These are phyloP conservation scores for Diphasiastrum complanatum DNA, from an alignment of 83 land plant species.

Conservation along the genomic window DNA sequence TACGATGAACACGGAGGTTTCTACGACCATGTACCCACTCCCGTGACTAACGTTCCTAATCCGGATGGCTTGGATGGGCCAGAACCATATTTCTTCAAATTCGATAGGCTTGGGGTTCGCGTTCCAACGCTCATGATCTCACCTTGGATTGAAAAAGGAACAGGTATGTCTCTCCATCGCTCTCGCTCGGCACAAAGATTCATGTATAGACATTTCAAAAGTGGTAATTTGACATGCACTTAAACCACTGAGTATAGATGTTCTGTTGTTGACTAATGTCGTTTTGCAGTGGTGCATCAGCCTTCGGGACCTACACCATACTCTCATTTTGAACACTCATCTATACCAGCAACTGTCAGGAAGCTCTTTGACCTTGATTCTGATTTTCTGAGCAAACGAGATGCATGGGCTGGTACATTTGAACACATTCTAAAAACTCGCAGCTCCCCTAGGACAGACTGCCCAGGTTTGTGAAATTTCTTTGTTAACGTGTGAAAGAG, in stretches of 20 bases:
- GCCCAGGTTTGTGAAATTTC: conserved; percentile 55
- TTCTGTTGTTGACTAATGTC: too few relatives aligned
- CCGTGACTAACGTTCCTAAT: conserved; percentile 48
- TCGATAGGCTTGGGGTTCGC: conserved; percentile 73
- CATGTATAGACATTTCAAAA: too few relatives aligned
- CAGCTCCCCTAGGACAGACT: conserved; percentile 57
- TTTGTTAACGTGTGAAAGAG: too few relatives aligned
- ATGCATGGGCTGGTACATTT: conserved; percentile 91
- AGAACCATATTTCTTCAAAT: conserved; percentile 45
- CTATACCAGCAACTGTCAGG: conserved; percentile 79
- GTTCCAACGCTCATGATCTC: conserved; percentile 79
- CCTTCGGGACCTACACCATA: conserved; percentile 42
- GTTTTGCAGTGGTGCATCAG: conserved; percentile 49
- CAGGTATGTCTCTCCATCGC: conserved; percentile 48
- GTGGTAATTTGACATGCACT: too few relatives aligned
- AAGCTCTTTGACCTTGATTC: conserved; percentile 69
- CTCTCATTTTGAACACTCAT: conserved; percentile 87
- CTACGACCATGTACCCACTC: conserved; percentile 77
- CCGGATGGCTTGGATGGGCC: conserved; percentile 72
- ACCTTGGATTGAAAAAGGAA: conserved; percentile 82
- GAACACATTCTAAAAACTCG: conserved; percentile 40
- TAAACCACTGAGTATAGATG: too few relatives aligned
- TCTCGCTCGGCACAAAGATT: neutral
- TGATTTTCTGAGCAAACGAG: conserved; percentile 57
- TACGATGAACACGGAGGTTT: conserved; percentile 95